Percentiles rank a stretch among this genome's conserved stretches.
Conservation (phyloP, 768 basidiomycete genomes). For the Podaxis rugospora region DNA sequence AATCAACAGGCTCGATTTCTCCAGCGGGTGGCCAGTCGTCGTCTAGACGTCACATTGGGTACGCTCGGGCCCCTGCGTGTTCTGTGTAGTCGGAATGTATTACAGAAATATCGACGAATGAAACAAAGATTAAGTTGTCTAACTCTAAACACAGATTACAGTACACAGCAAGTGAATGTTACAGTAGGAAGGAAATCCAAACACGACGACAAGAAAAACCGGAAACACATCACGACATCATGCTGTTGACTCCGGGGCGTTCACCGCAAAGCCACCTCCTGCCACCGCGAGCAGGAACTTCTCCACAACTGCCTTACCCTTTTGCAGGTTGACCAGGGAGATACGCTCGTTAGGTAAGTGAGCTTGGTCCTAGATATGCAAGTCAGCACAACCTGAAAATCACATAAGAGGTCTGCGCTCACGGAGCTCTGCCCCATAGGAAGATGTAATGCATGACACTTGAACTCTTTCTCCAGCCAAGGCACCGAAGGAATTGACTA, state of each 20-base stretch:
- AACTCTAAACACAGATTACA: background rate
- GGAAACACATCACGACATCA: background rate
- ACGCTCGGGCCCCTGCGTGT: background rate
- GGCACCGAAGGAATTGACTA: slow-evolving; percentile 94
- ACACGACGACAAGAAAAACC: background rate
- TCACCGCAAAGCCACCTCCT: slow-evolving; percentile 16
- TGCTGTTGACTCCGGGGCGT: background rate
- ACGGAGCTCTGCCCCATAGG: slow-evolving; percentile 93
- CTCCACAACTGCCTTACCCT: slow-evolving; percentile 74
- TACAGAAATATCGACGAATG: background rate
- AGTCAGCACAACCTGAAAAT: background rate
- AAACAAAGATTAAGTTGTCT: background rate
- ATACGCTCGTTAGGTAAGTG: slow-evolving; percentile 94
- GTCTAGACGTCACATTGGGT: background rate
- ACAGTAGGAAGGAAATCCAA: background rate
- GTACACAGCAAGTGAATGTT: background rate
- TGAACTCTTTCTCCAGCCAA: slow-evolving; percentile 88
- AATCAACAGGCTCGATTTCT: slow-evolving; percentile 45
- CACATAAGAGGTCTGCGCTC: slow-evolving; percentile 21
- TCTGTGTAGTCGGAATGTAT: background rate
- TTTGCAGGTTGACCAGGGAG: slow-evolving; percentile 73
- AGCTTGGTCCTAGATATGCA: slow-evolving; percentile 67
- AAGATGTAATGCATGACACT: slow-evolving; percentile 85
- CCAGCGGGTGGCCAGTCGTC: slow-evolving; percentile 44
- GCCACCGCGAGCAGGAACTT: slow-evolving; percentile 62